phyloP scores from a whole-genome alignment of 768 basidiomycete species.

The Auricularia sp. region DNA sequence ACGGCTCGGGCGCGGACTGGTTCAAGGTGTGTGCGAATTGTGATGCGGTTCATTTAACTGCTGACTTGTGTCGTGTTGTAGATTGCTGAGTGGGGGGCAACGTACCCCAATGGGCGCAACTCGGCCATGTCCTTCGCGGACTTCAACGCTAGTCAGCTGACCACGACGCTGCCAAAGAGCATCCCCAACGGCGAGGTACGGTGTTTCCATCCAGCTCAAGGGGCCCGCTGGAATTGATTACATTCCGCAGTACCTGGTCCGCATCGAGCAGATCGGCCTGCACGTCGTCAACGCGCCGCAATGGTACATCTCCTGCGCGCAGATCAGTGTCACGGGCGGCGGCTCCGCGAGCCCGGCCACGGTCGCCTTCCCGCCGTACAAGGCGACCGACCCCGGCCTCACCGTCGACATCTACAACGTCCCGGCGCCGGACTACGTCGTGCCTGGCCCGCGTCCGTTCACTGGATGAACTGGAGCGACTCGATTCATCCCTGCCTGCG shows the following conservation, averaged over 20 bases:
- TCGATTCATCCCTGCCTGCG: not conserved
- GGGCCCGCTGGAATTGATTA: too few species aligned
- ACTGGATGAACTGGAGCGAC: not conserved
- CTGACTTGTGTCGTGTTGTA: not conserved
- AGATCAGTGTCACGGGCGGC: slow-evolving; percentile 21
- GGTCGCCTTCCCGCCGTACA: not conserved
- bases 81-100: slow-evolving; percentile 6
- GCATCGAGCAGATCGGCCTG: slow-evolving; percentile 29
- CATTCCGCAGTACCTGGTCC: slow-evolving; percentile 19
- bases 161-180: not conserved
- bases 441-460: not conserved
- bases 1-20: slow-evolving; percentile 4
- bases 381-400: not conserved
- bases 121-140: not conserved
- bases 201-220: not conserved
- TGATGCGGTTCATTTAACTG: too few species aligned
- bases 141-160: not conserved
- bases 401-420: not conserved
- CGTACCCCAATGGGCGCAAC: not conserved
- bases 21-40: not conserved
- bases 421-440: not conserved
- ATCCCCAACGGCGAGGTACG: not conserved
- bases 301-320: slow-evolving; percentile 30
- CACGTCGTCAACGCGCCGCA: slow-evolving; percentile 26
- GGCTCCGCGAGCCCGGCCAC: not conserved